Base-by-base conservation (phyloP, 176 grass and related monocot species). In the Neostapfia colusana region DNA sequence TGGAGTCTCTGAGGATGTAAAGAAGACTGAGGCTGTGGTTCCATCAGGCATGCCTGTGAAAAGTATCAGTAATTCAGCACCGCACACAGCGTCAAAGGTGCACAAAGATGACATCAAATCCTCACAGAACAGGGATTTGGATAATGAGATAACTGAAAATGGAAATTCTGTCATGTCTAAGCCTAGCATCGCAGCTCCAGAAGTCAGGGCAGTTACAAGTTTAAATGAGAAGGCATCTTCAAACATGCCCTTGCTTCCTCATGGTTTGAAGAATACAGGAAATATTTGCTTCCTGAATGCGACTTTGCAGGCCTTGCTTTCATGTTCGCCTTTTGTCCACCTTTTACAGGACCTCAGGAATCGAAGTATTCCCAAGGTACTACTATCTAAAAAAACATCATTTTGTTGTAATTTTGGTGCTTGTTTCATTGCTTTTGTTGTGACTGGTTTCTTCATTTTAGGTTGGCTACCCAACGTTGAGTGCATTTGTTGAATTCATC, bases 221-320 rank as follows among this genome's bases (percentile, higher is more conserved):
- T 76, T 62, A 51, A 78, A 78, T 72, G 79, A 90, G 53, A 90
- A 88, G 69, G 45, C 21, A 51, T 68, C 51, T 72, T 42, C 11
- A 53, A 80, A 83, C 50, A 90, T 71, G 75, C 65, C 64, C n/a
- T 75, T 95, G 77, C 80, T 95, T 77, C 87, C 91, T 51, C 85
- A 85, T 67, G 95, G 95, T 64, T 87, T 99, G 88, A 89, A 82
- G 77, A 99, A 99, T 86, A 90, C 89, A 27, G 95, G 95, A 82
- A 99, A 95, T 72, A 81, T 91, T 50, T 99, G 95, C 81, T 99
- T 99, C 62, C 72, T 99, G 24, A 99, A 99, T 92, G 89, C 91
- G 14, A 88, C 95, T 73, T 85, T 99, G 77, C 95, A 95, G 69
- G 92, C 95, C 27, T 84, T 92, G 35, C 87, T 99, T 63, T 90